Evolutionary conservation across 2,329 filamentous ascomycete genomes (phyloP).

Genomic region (Talaromyces verruculosus): DNA sequence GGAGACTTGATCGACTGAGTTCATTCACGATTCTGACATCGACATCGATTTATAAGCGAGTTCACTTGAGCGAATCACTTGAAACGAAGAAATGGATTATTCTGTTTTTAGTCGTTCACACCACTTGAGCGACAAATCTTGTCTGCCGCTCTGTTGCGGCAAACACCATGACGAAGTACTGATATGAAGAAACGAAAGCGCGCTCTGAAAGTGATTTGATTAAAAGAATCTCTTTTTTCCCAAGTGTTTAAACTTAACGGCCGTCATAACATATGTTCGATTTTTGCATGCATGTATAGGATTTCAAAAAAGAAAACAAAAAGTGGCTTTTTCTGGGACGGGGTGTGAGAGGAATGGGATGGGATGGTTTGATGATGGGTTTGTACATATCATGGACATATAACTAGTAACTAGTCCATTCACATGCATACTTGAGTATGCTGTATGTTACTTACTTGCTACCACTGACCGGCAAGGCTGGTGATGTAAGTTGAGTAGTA

Average conservation of each 20-base stretch:
- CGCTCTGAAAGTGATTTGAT: neutral
- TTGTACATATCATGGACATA: constrained; percentile 4
- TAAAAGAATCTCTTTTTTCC: neutral
- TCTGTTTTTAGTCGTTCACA: neutral
- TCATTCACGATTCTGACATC: neutral
- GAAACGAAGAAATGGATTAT: neutral
- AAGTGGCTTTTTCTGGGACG: neutral
- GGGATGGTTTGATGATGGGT: neutral
- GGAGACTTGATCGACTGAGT: neutral
- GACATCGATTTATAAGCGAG: neutral
- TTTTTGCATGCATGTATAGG: neutral
- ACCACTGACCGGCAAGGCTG: neutral
- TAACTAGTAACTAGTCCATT: neutral
- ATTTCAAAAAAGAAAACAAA: neutral
- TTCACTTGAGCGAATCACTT: neutral
- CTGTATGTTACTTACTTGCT: neutral
- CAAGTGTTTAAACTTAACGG: neutral
- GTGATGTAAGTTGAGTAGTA: neutral
- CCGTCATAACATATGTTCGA: neutral
- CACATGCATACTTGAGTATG: constrained; percentile 2
- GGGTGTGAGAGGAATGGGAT: neutral
- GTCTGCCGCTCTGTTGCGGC: neutral
- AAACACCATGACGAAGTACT: neutral
- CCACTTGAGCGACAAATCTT: neutral
- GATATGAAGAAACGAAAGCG: constrained; percentile 2